phyloP scores from a whole-genome alignment of 208 protist genomes.

The Crithidia expoeki region DNA sequence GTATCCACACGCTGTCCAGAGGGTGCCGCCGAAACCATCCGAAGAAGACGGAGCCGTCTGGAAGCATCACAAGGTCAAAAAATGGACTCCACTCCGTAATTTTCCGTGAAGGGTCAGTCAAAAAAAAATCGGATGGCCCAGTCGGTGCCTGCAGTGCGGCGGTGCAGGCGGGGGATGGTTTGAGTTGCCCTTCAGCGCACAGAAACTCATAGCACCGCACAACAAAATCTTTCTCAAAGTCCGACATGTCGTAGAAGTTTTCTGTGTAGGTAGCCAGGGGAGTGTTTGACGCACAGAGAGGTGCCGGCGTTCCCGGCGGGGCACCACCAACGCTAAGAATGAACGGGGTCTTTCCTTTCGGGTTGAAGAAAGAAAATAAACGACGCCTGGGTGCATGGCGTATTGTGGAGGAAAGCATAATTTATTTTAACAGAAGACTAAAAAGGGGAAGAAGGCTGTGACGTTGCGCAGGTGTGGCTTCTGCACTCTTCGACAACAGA shows the following conservation, averaged over 20 bases:
- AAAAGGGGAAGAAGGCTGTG: too few species aligned
- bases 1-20: conserved; percentile 17
- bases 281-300: neutral
- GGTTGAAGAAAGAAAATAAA: conserved; percentile 7
- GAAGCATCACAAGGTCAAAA: conserved; percentile 24
- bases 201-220: conserved; percentile 11
- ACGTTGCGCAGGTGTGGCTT: too few species aligned
- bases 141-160: neutral
- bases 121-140: neutral
- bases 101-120: neutral
- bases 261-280: neutral
- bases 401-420: neutral
- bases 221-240: conserved; percentile 15
- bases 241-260: conserved; percentile 11
- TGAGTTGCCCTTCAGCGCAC: neutral
- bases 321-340: conserved; percentile 4
- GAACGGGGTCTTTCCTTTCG: neutral
- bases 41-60: conserved; percentile 12
- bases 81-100: conserved; percentile 15
- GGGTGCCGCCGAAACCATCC: conserved; percentile 27
- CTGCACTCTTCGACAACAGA: too few species aligned
- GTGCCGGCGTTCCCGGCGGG: neutral
- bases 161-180: neutral
- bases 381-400: conserved; percentile 5
- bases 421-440: neutral